Evolutionary conservation across 2,329 filamentous ascomycete genomes (phyloP).

Genomic region (Neonectria coccinea): DNA sequence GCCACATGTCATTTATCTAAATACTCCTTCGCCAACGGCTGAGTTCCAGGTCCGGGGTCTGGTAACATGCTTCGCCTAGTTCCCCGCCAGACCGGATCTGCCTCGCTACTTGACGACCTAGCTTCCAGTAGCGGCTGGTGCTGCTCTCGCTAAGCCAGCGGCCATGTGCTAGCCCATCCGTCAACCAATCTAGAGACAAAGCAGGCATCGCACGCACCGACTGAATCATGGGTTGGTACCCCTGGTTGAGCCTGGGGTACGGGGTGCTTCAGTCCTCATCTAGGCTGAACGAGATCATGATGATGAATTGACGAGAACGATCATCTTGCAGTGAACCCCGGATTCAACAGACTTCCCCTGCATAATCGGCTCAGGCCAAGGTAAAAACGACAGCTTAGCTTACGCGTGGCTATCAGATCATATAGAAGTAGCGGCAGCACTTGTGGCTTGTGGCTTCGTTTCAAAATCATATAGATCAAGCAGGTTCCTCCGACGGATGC

Average conservation of each 20-base stretch:
- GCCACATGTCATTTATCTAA: no score
- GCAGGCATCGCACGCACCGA: not conserved
- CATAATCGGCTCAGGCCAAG: not conserved
- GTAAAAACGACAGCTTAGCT: no score
- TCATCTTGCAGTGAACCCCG: not conserved
- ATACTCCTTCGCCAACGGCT: no score
- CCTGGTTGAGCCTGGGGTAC: not conserved
- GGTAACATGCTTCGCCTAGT: not conserved
- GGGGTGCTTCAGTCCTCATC: not conserved
- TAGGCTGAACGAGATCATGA: not conserved
- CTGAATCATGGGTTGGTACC: not conserved
- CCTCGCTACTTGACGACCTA: not conserved
- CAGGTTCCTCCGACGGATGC: not conserved
- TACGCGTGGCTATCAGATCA: no score
- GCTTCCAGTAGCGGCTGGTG: no score
- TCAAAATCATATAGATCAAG: not conserved
- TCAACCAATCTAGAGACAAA: not conserved
- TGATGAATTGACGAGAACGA: not conserved
- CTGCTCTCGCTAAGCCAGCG: not conserved
- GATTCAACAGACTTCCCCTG: not conserved
- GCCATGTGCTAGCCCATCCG: not conserved
- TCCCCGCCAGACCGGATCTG: not conserved
- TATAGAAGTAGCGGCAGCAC: not conserved
- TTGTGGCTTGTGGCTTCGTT: not conserved
- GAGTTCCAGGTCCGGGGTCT: not conserved